These are phyloP conservation scores for Thraustotheca clavata DNA, from an alignment of 352 stramenopile species.

Conservation along the genomic window DNA sequence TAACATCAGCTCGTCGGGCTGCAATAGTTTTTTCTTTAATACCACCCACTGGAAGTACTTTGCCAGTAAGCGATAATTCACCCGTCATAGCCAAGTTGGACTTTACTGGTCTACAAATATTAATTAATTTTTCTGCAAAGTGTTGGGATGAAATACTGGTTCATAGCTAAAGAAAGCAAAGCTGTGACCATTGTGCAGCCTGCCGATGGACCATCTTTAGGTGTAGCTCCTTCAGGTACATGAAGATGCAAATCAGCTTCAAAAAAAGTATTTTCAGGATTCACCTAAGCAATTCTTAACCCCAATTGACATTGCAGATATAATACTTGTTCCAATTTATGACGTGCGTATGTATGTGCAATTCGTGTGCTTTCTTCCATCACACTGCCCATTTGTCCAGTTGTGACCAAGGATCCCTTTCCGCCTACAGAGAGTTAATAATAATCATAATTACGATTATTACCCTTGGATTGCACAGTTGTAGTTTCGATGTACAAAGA, in stretches of 20 bases:
- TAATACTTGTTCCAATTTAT: constrained; percentile 46
- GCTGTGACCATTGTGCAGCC: constrained; percentile 98
- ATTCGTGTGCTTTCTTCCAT: constrained; percentile 99
- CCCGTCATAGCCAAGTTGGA: constrained; percentile 97
- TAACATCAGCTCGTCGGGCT: constrained; percentile 93
- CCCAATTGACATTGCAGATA: background rate
- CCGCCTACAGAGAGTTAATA: constrained; percentile 23
- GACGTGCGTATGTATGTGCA: constrained; percentile 89
- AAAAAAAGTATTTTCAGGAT: constrained; percentile 89
- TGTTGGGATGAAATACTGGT: constrained; percentile 54
- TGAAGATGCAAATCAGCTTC: constrained; percentile 95
- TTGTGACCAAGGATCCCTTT: constrained; percentile 50
- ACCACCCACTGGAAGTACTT: constrained; percentile 97
- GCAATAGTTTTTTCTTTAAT: constrained; percentile 99
- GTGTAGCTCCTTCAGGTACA: constrained; percentile 96
- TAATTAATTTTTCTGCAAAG: background rate
- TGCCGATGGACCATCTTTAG: constrained; percentile 97
- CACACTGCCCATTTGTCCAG: constrained; percentile 95
- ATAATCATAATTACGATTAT: constrained; percentile 25
- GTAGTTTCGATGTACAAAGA: constrained; percentile 98
- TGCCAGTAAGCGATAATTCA: constrained; percentile 94
- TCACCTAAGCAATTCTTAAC: constrained; percentile 22
- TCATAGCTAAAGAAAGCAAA: constrained; percentile 92
- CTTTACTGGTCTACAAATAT: constrained; percentile 68
- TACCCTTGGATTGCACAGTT: constrained; percentile 54